These are phyloP conservation scores for Saccharomyces hybrid DNA, from an alignment of 1,139 yeast species.

Conservation along the genomic window DNA sequence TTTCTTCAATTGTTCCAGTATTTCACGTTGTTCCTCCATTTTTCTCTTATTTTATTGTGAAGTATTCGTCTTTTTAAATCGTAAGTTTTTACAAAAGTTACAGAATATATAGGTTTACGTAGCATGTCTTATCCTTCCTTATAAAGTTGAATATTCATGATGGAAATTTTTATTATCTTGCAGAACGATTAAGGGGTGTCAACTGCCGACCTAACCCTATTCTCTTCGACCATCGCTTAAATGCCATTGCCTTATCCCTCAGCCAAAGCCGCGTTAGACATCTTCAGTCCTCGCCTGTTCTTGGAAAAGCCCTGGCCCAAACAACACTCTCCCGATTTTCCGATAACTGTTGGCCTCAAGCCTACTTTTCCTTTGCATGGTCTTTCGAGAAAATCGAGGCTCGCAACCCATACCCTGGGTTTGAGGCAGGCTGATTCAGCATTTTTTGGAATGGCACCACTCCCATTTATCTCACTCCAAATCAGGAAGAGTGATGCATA, in stretches of 20 bases:
- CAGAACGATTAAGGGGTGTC: not conserved
- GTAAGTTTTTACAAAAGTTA: not conserved
- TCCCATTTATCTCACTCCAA: not conserved
- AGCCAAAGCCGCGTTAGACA: not conserved
- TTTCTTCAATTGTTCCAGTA: slow-evolving; percentile 24
- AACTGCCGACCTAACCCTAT: not conserved
- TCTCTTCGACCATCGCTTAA: not conserved
- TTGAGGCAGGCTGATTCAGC: not conserved
- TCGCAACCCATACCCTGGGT: not conserved
- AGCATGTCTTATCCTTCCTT: not conserved
- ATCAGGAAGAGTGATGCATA: not conserved
- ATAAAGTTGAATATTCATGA: not conserved
- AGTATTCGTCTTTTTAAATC: too few relatives aligned
- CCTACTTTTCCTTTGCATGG: not conserved
- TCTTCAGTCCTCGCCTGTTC: not conserved
- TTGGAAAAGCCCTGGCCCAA: not conserved
- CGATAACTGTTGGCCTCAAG: not conserved
- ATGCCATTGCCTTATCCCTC: too few relatives aligned
- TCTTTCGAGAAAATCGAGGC: not conserved
- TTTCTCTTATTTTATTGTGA: not conserved
- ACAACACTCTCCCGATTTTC: not conserved
- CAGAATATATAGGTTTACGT: not conserved
- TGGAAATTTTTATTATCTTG: not conserved
- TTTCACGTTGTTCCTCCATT: slow-evolving; percentile 20
- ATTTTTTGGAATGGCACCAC: not conserved